Conservation (phyloP, 2,329 filamentous ascomycete genomes). For the Cryoendolithus antarcticus region DNA sequence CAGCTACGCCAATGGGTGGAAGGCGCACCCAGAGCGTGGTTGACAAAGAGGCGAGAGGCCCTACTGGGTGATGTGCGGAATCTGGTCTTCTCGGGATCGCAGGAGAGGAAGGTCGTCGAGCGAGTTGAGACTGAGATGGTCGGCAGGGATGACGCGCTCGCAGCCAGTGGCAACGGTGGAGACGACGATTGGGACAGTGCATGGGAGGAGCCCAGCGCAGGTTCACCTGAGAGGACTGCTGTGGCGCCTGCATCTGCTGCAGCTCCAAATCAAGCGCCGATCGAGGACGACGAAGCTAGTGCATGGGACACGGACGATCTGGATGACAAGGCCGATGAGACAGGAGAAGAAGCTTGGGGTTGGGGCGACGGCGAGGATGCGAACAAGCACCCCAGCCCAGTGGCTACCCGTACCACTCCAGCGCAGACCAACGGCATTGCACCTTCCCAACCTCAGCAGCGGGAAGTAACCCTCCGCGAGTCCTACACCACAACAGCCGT, state of each 20-base stretch:
- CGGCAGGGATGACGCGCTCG: conserved; percentile 53
- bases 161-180: conserved; percentile 30
- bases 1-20: conserved; percentile 69
- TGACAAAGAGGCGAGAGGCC: conserved; percentile 68
- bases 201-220: conserved; percentile 59
- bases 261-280: conserved; percentile 1
- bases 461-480: conserved; percentile 59
- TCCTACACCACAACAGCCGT: conserved; percentile 81
- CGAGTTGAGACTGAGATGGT: conserved; percentile 74
- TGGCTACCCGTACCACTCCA: conserved; percentile 17
- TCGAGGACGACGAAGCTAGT: conserved; percentile 34
- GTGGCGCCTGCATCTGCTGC: background rate
- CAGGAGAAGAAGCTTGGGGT: conserved; percentile 60
- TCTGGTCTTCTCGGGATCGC: conserved; percentile 55
- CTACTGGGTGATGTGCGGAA: conserved; percentile 63
- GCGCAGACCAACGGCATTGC: conserved; percentile 20
- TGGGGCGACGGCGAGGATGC: conserved; percentile 59
- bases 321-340: conserved; percentile 20
- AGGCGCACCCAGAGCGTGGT: conserved; percentile 70
- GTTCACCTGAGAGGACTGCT: conserved; percentile 1
- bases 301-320: conserved; percentile 36
- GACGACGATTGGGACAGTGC: conserved; percentile 61
- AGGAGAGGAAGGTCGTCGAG: conserved; percentile 59
- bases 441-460: conserved; percentile 15
- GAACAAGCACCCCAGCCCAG: conserved; percentile 11